These are phyloP conservation scores for Trypanosoma mega DNA, from an alignment of 208 protist genomes.

Conservation along the genomic window DNA sequence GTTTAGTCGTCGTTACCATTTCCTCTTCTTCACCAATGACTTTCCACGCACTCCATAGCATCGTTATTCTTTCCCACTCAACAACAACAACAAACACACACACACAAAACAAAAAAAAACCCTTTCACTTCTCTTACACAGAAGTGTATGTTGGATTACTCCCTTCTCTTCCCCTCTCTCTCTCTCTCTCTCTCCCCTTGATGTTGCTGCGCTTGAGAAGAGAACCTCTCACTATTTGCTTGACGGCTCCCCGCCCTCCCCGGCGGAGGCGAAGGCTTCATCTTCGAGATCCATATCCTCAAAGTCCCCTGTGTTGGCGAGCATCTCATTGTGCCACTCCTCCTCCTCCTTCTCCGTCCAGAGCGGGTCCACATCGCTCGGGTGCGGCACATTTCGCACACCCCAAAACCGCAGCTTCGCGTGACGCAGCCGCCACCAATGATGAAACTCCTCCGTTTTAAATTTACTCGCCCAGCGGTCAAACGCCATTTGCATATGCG, in stretches of 20 bases:
- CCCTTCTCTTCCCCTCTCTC: no score
- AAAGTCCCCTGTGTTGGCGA: conserved; percentile 83
- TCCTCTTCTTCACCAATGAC: no score
- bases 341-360: conserved; percentile 93
- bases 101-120: no score
- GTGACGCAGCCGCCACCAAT: conserved; percentile 90
- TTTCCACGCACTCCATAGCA: no score
- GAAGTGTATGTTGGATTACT: no score
- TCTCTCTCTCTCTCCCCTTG: no score
- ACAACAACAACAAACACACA: no score
- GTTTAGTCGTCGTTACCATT: no score
- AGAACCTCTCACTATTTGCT: no score
- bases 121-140: no score
- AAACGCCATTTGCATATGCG: conserved; percentile 93
- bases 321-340: conserved; percentile 91
- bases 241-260: conserved; percentile 55
- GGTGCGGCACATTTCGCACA: conserved; percentile 90
- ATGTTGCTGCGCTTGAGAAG: no score
- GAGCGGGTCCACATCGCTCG: conserved; percentile 86
- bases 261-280: conserved; percentile 51
- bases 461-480: conserved; percentile 91
- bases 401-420: conserved; percentile 91
- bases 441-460: conserved; percentile 91
- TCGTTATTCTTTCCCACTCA: no score
- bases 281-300: conserved; percentile 87